Evolutionary conservation across 2,329 filamentous ascomycete species (phyloP).

Genomic region (Aciculosporium take): DNA sequence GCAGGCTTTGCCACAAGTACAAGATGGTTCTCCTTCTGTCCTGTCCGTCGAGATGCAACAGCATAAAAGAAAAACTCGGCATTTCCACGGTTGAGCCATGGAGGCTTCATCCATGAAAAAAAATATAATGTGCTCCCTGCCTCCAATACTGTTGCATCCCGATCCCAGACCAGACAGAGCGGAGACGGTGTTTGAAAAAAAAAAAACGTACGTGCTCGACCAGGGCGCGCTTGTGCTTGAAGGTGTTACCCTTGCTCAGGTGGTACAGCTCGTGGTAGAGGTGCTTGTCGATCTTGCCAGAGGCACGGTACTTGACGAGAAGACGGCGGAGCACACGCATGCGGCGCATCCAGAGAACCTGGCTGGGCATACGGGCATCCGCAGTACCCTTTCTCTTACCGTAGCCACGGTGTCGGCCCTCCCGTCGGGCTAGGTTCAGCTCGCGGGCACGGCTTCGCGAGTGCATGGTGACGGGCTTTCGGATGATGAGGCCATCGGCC

Average conservation of each 20-base stretch:
- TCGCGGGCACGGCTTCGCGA: slow-evolving; percentile 91
- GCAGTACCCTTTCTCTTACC: slow-evolving; percentile 99
- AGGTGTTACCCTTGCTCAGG: slow-evolving; percentile 99
- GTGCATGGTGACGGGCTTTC: slow-evolving; percentile 99
- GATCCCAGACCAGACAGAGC: neutral
- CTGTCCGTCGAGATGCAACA: too few species aligned
- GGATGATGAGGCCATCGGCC: slow-evolving; percentile 99
- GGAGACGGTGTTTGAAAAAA: neutral
- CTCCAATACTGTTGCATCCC: neutral
- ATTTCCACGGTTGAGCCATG: too few species aligned
- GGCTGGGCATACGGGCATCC: slow-evolving; percentile 97
- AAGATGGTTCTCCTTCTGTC: too few species aligned
- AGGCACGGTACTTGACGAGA: slow-evolving; percentile 98
- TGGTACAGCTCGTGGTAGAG: slow-evolving; percentile 99
- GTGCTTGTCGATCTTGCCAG: slow-evolving; percentile 99
- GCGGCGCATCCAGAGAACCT: slow-evolving; percentile 99
- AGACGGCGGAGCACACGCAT: slow-evolving; percentile 98
- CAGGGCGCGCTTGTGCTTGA: slow-evolving; percentile 99
- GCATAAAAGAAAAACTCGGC: too few species aligned
- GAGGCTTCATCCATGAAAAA: neutral
- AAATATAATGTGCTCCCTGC: neutral
- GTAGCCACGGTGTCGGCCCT: slow-evolving; percentile 96
- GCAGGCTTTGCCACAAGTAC: too few species aligned
- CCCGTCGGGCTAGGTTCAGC: slow-evolving; percentile 84
- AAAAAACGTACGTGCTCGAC: slow-evolving; percentile 88